Percentiles rank a stretch among this genome's conserved stretches.
Conservation (phyloP, 768 basidiomycete species). For the Pleurotus sapidus region DNA sequence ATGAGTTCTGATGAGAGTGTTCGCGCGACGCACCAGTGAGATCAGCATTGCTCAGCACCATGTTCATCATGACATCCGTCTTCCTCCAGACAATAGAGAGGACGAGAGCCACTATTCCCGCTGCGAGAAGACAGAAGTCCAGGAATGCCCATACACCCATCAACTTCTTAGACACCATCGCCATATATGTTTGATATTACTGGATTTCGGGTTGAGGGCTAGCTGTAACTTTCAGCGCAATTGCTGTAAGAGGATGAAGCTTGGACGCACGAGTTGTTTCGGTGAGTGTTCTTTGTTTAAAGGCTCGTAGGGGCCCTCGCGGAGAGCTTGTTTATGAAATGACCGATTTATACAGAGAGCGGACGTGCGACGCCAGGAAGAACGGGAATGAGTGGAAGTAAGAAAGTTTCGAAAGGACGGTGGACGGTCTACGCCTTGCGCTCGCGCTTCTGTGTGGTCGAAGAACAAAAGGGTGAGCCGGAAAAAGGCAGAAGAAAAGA, state of each 20-base stretch:
- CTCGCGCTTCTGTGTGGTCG: constrained; percentile 40
- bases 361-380: constrained; percentile 37
- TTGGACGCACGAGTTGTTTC: constrained; percentile 10
- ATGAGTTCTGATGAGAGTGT: background rate
- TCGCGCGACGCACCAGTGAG: constrained; percentile 51
- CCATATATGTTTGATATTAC: constrained; percentile 18
- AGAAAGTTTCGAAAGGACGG: constrained; percentile 27
- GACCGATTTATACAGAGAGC: constrained; percentile 31
- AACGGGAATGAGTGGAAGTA: constrained; percentile 27
- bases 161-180: constrained; percentile 72
- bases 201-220: constrained; percentile 6
- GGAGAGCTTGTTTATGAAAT: constrained; percentile 39
- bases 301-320: constrained; percentile 38
- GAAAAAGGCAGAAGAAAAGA: constrained; percentile 25
- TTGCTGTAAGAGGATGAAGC: too few relatives aligned
- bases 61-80: constrained; percentile 68
- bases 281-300: constrained; percentile 12
- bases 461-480: constrained; percentile 14
- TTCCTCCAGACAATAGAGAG: constrained; percentile 72
- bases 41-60: constrained; percentile 58
- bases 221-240: background rate
- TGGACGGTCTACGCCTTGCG: constrained; percentile 71
- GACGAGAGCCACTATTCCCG: constrained; percentile 61
- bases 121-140: constrained; percentile 66
- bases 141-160: constrained; percentile 73